Evolutionary conservation across 805 yeast genomes (phyloP), one percentile per base, ranked within the genome.

Genomic region (Candida cerambycidarum): DNA sequence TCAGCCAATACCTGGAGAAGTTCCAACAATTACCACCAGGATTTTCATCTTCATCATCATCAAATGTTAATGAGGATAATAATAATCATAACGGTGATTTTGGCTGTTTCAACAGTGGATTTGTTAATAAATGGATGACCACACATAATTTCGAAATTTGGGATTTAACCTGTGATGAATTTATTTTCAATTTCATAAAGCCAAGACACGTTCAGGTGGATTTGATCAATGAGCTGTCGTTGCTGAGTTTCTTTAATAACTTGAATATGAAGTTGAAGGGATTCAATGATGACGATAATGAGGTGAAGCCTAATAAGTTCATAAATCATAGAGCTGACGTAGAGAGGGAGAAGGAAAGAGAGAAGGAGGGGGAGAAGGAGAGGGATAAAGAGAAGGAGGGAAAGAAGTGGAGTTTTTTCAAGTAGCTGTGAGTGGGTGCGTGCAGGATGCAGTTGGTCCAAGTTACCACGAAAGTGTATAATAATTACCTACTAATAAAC

Each of bases 1-100:
- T 82, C 53, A 76, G 76, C 50, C 79, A 74, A 38, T 88, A 83
- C 54, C 52, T 76, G 9, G 65, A 63, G 4, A 55, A 61, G 38
- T 71, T 67, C 44, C 42, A 53, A 13, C 60, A 52, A 38, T 57
- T 56, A n/a, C 76, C 76, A 1, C 75, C 76, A 0, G 76, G 76
- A 0, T 71, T 71, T 37, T 29, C 44, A 1, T 28, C 30, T 14
- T 12, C 23, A 2, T 29, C 41, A 2, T 50, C 23, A 3, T 13
- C 46, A 12, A 42, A 38, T 14, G 31, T 23, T 10, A 53, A 51
- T 14, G 51, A 47, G 13, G 59, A 52, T 16, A 44, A 41, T 23
- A 51, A 52, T 38, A 19, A 27, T 12, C 53, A 54, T 16, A 43
- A 62, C 19, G 73, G 73, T 4, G 59, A 62, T 37, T 41, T 62